phyloP scores from a whole-genome alignment of 257 asterid species.

The Datura wrightii region DNA sequence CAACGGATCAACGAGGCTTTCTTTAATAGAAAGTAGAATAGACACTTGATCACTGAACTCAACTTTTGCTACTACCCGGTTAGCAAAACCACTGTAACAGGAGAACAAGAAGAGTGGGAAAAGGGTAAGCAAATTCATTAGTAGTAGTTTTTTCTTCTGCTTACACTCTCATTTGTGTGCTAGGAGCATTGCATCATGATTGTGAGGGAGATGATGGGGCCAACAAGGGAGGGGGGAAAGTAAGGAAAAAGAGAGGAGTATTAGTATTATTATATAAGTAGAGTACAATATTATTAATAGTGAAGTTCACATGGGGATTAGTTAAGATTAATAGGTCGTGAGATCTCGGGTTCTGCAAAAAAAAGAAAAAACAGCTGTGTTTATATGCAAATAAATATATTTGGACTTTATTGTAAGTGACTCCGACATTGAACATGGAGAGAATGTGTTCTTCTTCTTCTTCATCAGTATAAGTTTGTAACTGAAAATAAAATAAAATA shows the following conservation, averaged over 20 bases:
- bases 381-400: conserved; percentile 38
- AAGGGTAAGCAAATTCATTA: conserved; percentile 52
- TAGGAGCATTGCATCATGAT: conserved; percentile 25
- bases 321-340: conserved; percentile 48
- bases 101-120: conserved; percentile 40
- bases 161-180: background rate
- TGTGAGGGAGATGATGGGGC: conserved; percentile 40
- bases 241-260: conserved; percentile 34
- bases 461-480: background rate
- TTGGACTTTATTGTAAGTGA: conserved; percentile 60
- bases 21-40: conserved; percentile 55
- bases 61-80: conserved; percentile 31
- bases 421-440: conserved; percentile 77
- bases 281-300: background rate
- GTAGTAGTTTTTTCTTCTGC: conserved; percentile 29
- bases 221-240: conserved; percentile 38
- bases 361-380: conserved; percentile 55
- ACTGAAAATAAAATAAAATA: too few relatives aligned
- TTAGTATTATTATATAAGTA: conserved; percentile 28
- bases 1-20: conserved; percentile 61
- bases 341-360: conserved; percentile 69
- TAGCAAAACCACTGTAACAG: conserved; percentile 34
- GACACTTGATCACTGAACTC: conserved; percentile 47
- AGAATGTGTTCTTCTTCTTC: conserved; percentile 63
- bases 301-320: conserved; percentile 39